phyloP scores from a whole-genome alignment of 2,329 filamentous ascomycete genomes.

The Chalaropsis thielavioides region DNA sequence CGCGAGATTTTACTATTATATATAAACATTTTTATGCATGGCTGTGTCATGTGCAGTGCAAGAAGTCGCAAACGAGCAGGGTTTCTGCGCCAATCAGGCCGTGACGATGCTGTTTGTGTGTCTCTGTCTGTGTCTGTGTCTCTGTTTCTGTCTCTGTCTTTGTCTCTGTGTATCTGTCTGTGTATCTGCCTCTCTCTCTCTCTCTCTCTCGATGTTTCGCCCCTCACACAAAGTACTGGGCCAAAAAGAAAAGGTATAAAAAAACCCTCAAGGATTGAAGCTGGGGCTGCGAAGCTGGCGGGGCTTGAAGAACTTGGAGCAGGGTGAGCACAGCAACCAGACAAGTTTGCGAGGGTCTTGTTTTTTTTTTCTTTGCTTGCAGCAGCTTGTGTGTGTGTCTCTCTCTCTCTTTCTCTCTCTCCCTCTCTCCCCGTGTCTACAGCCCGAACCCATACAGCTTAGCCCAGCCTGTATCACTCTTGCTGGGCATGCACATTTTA shows the following conservation, averaged over 20 bases:
- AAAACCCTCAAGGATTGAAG: no score
- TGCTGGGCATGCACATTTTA: neutral
- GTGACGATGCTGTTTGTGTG: neutral
- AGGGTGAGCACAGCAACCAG: no score
- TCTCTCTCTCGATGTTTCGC: no score
- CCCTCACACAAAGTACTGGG: neutral
- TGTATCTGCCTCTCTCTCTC: neutral
- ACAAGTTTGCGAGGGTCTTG: neutral
- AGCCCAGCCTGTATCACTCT: neutral
- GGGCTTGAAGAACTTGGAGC: neutral
- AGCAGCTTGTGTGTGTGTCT: neutral
- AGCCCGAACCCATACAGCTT: neutral
- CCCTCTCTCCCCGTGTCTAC: neutral
- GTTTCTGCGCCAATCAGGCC: slow-evolving; percentile 8
- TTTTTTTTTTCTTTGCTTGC: neutral
- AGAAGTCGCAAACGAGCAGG: neutral
- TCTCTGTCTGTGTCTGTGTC: neutral
- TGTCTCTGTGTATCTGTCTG: neutral
- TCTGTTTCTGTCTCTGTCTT: neutral
- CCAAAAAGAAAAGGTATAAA: no score
- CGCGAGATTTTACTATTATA: no score
- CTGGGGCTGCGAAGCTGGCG: neutral
- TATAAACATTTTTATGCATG: neutral
- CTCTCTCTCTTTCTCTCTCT: neutral
- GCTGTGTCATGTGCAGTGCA: neutral